A percentile compares a stretch with the other conserved stretches of the same genome.
phyloP scores from a whole-genome alignment of 345 rosid genomes.

The Eucalyptus viminalis region DNA sequence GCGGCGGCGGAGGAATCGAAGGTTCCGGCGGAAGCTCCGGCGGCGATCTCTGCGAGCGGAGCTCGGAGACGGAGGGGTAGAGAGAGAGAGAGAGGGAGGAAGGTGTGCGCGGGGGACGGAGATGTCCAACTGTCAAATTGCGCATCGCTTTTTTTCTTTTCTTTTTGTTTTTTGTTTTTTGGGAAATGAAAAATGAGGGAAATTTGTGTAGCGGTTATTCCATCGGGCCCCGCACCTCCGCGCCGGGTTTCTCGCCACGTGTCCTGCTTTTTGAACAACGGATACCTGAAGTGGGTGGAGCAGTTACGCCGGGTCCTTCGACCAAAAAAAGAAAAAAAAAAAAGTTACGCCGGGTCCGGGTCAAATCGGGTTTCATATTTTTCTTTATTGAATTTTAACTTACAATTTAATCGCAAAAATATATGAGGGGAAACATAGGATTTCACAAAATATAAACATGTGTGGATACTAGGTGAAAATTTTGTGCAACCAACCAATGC shows the following conservation, averaged over 20 bases:
- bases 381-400: not conserved
- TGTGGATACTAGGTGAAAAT: not conserved
- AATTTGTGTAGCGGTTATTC: not conserved
- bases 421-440: rapidly evolving
- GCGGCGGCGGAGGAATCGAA: not conserved
- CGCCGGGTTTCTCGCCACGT: not conserved
- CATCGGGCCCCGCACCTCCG: not conserved
- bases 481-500: not conserved
- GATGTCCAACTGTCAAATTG: not conserved
- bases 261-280: not conserved
- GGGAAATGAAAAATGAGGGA: not conserved
- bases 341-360: not conserved
- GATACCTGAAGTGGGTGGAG: not conserved
- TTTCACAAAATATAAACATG: not conserved
- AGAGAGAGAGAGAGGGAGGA: not conserved
- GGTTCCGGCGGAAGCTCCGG: not conserved
- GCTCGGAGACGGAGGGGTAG: not conserved
- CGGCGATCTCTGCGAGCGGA: not conserved
- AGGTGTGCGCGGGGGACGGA: not conserved
- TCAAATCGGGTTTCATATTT: not conserved
- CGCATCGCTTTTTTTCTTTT: not conserved
- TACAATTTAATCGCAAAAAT: not conserved
- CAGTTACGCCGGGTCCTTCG: not conserved
- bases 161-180: not conserved
- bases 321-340: too few relatives aligned